Evolutionary conservation across 1,284 basidiomycete genomes (phyloP).

Genomic region (Paramarasmius palmivorus): DNA sequence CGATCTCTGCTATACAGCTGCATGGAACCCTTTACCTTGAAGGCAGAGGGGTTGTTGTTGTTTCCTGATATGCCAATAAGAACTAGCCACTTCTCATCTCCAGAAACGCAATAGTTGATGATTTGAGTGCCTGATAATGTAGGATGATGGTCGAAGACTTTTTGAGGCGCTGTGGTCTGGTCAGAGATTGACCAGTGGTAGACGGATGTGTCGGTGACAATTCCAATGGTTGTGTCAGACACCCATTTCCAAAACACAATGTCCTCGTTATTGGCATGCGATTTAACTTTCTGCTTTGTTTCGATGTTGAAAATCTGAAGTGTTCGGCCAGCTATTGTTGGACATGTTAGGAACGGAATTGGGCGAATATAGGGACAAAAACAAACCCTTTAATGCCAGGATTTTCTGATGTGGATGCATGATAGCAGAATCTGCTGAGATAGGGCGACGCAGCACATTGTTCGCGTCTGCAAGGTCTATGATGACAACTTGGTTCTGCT

Average conservation of each 20-base stretch:
- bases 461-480: constrained; percentile 95
- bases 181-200: constrained; percentile 91
- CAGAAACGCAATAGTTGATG: constrained; percentile 94
- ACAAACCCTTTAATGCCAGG: constrained; percentile 89
- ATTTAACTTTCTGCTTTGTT: constrained; percentile 96
- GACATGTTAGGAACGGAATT: constrained; percentile 16
- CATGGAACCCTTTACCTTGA: constrained; percentile 98
- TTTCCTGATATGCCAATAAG: constrained; percentile 97
- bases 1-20: constrained; percentile 91
- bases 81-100: constrained; percentile 97
- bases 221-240: constrained; percentile 85
- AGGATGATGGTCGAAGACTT: constrained; percentile 96
- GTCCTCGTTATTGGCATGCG: constrained; percentile 93
- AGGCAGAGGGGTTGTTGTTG: constrained; percentile 86
- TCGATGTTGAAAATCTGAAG: constrained; percentile 99
- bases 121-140: constrained; percentile 95
- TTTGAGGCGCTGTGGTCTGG: constrained; percentile 75
- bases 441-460: constrained; percentile 95
- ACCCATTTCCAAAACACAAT: constrained; percentile 99
- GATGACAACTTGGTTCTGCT: constrained; percentile 96
- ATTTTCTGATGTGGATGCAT: constrained; percentile 99
- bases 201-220: constrained; percentile 94
- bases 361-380: constrained; percentile 3
- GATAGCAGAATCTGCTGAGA: constrained; percentile 96
- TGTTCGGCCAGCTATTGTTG: constrained; percentile 77